Conservation (phyloP, 345 rosid genomes). For the Jatropha curcas region DNA sequence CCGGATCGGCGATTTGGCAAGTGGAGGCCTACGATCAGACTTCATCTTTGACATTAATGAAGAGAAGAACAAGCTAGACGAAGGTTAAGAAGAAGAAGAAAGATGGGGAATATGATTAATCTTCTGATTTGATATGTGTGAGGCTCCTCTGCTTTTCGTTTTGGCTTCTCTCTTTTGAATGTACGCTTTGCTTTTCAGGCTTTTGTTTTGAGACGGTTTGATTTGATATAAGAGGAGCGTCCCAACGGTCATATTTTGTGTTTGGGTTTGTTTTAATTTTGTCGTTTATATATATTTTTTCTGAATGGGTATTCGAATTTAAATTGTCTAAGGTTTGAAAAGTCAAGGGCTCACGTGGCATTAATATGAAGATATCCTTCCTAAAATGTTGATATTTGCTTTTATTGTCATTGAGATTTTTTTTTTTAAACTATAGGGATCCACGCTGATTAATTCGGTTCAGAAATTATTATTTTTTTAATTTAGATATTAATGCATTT, state of each 20-base stretch:
- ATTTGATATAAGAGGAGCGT: slow-evolving; percentile 1
- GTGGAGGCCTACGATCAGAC: slow-evolving; percentile 67
- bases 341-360: too few relatives aligned
- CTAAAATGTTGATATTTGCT: too few relatives aligned
- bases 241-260: slow-evolving; percentile 14
- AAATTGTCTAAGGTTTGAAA: too few relatives aligned
- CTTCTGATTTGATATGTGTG: neutral
- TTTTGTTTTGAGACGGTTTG: slow-evolving; percentile 10
- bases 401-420: too few relatives aligned
- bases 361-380: too few relatives aligned
- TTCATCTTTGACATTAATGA: slow-evolving; percentile 57
- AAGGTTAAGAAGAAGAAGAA: neutral
- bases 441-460: too few relatives aligned
- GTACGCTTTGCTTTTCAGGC: neutral
- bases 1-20: slow-evolving; percentile 68
- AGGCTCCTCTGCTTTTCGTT: neutral
- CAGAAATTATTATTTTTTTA: too few relatives aligned
- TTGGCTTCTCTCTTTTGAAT: neutral
- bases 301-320: too few relatives aligned
- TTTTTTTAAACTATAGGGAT: too few relatives aligned
- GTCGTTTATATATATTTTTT: too few relatives aligned
- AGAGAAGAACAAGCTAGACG: neutral
- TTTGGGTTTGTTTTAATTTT: neutral
- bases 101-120: neutral
- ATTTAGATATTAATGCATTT: too few relatives aligned